Evolutionary conservation across 2,329 filamentous ascomycete genomes (phyloP).

Genomic region (Salinomyces thailandicus): DNA sequence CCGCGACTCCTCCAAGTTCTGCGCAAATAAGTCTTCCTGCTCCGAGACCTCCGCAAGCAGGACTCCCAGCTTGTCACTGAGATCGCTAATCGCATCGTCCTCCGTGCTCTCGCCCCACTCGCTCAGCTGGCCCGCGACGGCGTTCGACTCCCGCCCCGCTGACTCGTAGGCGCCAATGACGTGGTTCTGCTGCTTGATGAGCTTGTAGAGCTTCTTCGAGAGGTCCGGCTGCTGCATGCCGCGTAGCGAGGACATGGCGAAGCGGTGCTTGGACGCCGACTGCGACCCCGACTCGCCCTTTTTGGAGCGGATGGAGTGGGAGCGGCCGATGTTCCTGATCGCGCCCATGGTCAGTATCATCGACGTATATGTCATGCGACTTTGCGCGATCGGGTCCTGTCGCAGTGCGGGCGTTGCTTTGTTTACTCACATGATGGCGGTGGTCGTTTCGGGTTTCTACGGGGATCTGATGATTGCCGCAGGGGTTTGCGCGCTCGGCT

Average conservation of each 20-base stretch:
- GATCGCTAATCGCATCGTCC: constrained; percentile 77
- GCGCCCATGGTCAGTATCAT: constrained; percentile 2
- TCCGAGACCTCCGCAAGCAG: constrained; percentile 86
- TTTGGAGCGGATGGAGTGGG: constrained; percentile 61
- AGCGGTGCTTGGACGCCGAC: constrained; percentile 51
- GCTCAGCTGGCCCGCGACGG: constrained; percentile 80
- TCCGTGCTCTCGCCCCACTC: constrained; percentile 92
- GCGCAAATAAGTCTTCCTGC: constrained; percentile 81
- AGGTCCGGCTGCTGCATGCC: constrained; percentile 78
- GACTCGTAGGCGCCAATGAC: constrained; percentile 75
- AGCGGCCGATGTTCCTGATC: constrained; percentile 39
- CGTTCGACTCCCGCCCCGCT: constrained; percentile 72
- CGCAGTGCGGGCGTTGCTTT: no score
- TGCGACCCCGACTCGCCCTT: constrained; percentile 37
- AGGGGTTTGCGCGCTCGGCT: no score
- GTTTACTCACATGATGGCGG: constrained; percentile 10
- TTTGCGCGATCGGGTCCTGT: no score
- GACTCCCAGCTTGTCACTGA: constrained; percentile 92
- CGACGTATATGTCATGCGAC: no score
- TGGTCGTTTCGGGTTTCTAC: not conserved
- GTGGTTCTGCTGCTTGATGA: constrained; percentile 93
- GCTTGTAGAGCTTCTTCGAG: constrained; percentile 73
- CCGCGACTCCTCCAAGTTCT: constrained; percentile 77
- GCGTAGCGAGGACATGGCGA: constrained; percentile 78
- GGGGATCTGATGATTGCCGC: not conserved